Conservation (phyloP, 2,329 filamentous ascomycete species). For the Dendryphion nanum region DNA sequence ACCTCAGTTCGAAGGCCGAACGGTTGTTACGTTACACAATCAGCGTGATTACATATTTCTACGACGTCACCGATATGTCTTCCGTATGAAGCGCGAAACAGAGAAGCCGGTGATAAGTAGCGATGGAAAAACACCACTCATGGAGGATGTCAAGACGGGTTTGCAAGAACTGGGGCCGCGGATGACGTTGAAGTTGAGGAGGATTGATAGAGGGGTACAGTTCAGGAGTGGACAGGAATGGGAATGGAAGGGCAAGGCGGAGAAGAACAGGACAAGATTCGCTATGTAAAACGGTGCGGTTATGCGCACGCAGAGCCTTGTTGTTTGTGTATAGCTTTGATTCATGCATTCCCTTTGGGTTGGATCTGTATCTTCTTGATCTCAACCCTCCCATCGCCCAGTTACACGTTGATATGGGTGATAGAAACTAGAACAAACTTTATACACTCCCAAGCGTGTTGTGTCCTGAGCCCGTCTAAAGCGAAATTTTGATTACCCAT, state of each 20-base stretch:
- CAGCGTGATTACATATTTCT: constrained; percentile 97
- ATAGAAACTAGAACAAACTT: too few relatives aligned
- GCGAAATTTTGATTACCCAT: too few relatives aligned
- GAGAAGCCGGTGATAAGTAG: constrained; percentile 83
- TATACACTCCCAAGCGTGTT: too few relatives aligned
- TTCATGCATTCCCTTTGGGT: too few relatives aligned
- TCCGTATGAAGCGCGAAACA: constrained; percentile 80
- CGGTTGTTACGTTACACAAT: constrained; percentile 91
- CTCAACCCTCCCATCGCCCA: too few relatives aligned
- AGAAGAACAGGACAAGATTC: constrained; percentile 91
- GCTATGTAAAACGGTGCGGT: constrained; percentile 76
- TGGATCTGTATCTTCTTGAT: too few relatives aligned
- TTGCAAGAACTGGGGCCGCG: constrained; percentile 73
- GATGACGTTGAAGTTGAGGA: constrained; percentile 81
- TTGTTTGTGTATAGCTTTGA: too few relatives aligned
- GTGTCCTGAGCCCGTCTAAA: too few relatives aligned
- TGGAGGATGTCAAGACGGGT: constrained; percentile 80
- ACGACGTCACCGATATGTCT: constrained; percentile 84
- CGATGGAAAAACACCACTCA: constrained; percentile 79
- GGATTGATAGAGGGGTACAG: constrained; percentile 87
- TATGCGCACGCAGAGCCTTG: too few relatives aligned
- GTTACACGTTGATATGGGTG: too few relatives aligned
- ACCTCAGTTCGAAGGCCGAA: constrained; percentile 80
- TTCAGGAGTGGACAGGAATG: constrained; percentile 77
- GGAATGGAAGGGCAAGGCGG: constrained; percentile 96